Evolutionary conservation across 768 basidiomycete genomes (phyloP).

Genomic region (Phlebiopsis gigantea): DNA sequence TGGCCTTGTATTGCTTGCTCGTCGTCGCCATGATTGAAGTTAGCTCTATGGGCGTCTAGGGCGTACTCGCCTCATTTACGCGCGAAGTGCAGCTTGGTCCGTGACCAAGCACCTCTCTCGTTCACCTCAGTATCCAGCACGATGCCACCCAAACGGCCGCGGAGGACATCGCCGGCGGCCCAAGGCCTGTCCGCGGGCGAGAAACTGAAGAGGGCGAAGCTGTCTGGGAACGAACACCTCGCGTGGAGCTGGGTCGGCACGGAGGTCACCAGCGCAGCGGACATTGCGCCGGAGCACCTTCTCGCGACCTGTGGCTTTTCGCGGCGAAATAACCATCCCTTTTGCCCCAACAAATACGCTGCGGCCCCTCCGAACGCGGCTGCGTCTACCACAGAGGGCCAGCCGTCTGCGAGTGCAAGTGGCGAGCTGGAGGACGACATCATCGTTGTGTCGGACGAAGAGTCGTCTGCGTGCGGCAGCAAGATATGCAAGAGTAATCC

Average conservation of each 20-base stretch:
- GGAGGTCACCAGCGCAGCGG: constrained; percentile 46
- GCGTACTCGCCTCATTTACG: background rate
- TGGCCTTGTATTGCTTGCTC: constrained; percentile 79
- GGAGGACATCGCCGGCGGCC: constrained; percentile 18
- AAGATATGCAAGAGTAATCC: constrained; percentile 72
- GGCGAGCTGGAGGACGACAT: constrained; percentile 56
- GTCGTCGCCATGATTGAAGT: constrained; percentile 53
- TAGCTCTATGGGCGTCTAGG: background rate
- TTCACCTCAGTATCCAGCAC: background rate
- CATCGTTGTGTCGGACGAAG: constrained; percentile 69
- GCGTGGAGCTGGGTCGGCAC: constrained; percentile 83
- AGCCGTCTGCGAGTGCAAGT: constrained; percentile 8
- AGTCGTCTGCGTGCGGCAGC: constrained; percentile 48
- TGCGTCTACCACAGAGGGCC: constrained; percentile 2
- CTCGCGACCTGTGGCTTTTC: constrained; percentile 67
- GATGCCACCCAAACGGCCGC: constrained; percentile 25
- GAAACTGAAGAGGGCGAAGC: constrained; percentile 51
- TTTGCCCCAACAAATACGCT: constrained; percentile 57
- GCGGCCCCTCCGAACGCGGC: constrained; percentile 6
- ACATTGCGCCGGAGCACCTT: constrained; percentile 66
- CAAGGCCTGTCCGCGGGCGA: constrained; percentile 55
- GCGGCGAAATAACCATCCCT: constrained; percentile 38
- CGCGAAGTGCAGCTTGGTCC: background rate
- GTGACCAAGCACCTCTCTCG: background rate
- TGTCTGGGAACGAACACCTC: constrained; percentile 36